Percentiles rank a stretch among this genome's conserved stretches.
Conservation (phyloP, 2,329 filamentous ascomycete genomes). For the Shiraia sp. region DNA sequence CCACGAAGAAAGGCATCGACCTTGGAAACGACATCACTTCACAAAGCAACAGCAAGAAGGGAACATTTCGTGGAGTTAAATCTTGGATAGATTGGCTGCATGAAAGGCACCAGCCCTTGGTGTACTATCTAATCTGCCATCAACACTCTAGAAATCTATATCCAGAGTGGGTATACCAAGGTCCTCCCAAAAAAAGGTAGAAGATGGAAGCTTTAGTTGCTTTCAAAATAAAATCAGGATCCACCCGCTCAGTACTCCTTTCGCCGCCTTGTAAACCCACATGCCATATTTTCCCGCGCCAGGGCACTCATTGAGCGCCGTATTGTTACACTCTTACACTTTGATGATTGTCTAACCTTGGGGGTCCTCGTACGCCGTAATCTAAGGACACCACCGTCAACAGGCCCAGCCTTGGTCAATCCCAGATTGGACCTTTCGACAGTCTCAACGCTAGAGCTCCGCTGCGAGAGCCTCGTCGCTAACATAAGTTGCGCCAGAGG, state of each 20-base stretch:
- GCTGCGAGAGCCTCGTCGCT: conserved; percentile 54
- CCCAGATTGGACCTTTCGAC: conserved; percentile 29
- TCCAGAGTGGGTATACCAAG: conserved; percentile 22
- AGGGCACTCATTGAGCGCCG: conserved; percentile 16
- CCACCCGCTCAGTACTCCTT: conserved; percentile 25
- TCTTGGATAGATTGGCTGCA: conserved; percentile 24
- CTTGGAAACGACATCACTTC: neutral
- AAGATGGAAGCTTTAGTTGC: conserved; percentile 6
- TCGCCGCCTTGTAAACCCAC: conserved; percentile 23
- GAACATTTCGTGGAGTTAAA: conserved; percentile 18
- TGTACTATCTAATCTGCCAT: conserved; percentile 34
- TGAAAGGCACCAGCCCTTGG: conserved; percentile 41
- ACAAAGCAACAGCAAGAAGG: conserved; percentile 9
- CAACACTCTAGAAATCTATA: conserved; percentile 15
- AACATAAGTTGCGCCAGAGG: conserved; percentile 53
- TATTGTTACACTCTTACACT: conserved; percentile 30
- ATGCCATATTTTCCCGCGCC: conserved; percentile 18
- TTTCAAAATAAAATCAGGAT: no score
- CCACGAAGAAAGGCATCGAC: neutral
- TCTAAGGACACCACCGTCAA: conserved; percentile 22
- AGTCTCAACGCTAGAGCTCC: conserved; percentile 38
- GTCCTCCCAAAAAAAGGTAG: conserved; percentile 16
- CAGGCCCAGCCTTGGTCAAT: conserved; percentile 24
- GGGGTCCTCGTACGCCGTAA: conserved; percentile 34
- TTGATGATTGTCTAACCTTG: conserved; percentile 30